Conservation (phyloP, 2,329 filamentous ascomycete species). For the Alternaria sp. region DNA sequence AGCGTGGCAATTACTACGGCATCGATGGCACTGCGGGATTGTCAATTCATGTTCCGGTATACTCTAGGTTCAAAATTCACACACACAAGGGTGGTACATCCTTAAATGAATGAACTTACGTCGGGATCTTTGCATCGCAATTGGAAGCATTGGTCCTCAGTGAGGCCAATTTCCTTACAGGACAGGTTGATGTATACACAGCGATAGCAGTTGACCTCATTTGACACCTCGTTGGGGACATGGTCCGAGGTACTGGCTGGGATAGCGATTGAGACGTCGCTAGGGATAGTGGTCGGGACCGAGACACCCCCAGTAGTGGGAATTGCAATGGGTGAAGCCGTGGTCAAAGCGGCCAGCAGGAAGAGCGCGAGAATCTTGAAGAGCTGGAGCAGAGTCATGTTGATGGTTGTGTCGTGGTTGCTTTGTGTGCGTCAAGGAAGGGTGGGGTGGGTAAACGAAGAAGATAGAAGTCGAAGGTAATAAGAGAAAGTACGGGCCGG, state of each 20-base stretch:
- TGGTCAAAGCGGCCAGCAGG: not conserved
- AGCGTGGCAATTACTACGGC: not conserved
- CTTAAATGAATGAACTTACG: not conserved
- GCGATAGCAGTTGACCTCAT: not conserved
- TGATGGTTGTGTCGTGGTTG: not conserved
- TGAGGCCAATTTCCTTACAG: not conserved
- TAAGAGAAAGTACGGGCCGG: not conserved
- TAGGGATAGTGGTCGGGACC: not conserved
- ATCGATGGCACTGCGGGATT: conserved; percentile 3
- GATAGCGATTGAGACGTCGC: not conserved
- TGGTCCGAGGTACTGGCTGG: not conserved
- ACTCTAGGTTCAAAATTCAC: not conserved
- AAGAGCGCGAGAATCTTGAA: conserved; percentile 3
- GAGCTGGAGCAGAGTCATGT: not conserved
- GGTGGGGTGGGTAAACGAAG: not conserved
- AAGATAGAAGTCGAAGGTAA: not conserved
- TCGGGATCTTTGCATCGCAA: conserved; percentile 1
- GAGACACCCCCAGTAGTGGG: not conserved
- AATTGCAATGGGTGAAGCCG: conserved; percentile 2
- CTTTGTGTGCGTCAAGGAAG: not conserved
- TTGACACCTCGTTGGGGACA: not conserved
- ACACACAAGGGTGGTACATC: not conserved
- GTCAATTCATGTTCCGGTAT: not conserved
- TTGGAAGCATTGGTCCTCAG: not conserved
- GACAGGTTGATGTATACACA: conserved; percentile 2